Evolutionary conservation across 768 basidiomycete species (phyloP).

Genomic region (Flagelloscypha sp.): DNA sequence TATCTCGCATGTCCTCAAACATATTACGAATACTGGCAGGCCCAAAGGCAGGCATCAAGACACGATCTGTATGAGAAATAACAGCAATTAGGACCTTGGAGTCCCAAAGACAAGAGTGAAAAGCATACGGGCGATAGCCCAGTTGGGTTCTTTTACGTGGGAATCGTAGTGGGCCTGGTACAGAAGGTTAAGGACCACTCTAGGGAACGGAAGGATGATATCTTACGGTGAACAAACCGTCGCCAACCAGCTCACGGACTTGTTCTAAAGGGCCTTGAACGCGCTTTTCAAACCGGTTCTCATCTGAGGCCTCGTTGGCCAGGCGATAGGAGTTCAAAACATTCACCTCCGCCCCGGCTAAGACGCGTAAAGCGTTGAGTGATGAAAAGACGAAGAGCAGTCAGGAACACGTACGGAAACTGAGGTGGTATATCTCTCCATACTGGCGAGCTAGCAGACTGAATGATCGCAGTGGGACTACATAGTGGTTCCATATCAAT

Average conservation of each 20-base stretch:
- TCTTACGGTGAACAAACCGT: conserved; percentile 33
- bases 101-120: not conserved
- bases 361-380: not conserved
- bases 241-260: conserved; percentile 29
- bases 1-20: conserved; percentile 41
- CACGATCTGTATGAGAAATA: conserved; percentile 19
- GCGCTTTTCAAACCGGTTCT: conserved; percentile 32
- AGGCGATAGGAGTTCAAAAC: conserved; percentile 28
- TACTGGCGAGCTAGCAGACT: too few species aligned
- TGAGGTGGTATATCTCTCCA: conserved; percentile 33
- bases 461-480: too few species aligned
- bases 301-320: conserved; percentile 34
- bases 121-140: conserved; percentile 35
- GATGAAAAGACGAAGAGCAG: not conserved
- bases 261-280: conserved; percentile 25
- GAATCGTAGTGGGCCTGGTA: conserved; percentile 25
- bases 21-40: conserved; percentile 33
- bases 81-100: not conserved
- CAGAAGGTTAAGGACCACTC: conserved; percentile 2
- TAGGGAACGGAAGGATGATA: conserved; percentile 1
- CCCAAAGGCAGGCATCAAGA: conserved; percentile 28
- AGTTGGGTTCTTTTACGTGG: too few species aligned
- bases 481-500: too few species aligned
- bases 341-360: conserved; percentile 17
- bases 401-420: conserved; percentile 21